These are phyloP conservation scores for Coprinellus micaceus DNA, from an alignment of 768 basidiomycete species.

Conservation along the genomic window DNA sequence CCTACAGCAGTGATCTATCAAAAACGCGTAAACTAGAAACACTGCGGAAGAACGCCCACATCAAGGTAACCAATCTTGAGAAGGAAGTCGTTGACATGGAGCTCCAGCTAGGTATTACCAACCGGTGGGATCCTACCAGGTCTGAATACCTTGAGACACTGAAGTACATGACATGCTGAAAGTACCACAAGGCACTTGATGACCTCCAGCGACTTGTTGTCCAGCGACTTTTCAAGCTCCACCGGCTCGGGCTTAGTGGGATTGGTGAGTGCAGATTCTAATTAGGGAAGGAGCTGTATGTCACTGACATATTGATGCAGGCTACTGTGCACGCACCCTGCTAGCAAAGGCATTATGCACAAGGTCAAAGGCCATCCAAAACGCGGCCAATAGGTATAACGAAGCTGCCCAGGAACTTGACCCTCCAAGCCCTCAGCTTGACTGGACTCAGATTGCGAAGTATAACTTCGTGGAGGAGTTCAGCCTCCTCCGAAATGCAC, in stretches of 20 bases:
- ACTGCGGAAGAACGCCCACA: not conserved
- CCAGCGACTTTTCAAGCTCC: constrained; percentile 20
- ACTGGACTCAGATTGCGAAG: constrained; percentile 4
- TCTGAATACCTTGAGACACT: constrained; percentile 11
- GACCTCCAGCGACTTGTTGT: constrained; percentile 18
- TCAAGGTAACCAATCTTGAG: not conserved
- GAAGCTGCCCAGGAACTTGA: not conserved
- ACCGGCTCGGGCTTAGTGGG: constrained; percentile 18
- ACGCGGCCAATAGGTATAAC: constrained; percentile 1
- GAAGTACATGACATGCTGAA: constrained; percentile 7
- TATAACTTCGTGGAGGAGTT: constrained; percentile 9
- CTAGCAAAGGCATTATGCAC: not conserved
- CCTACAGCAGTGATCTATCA: not conserved
- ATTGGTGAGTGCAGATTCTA: constrained; percentile 29
- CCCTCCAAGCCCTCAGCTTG: not conserved
- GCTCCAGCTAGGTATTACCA: constrained; percentile 1
- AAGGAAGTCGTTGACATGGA: constrained; percentile 1
- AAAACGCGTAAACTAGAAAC: not conserved
- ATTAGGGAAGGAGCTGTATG: too few species aligned
- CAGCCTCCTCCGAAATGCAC: constrained; percentile 1
- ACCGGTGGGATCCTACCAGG: constrained; percentile 1
- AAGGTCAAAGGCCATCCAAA: constrained; percentile 4
- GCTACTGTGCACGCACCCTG: not conserved
- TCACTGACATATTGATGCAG: too few species aligned
- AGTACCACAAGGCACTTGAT: constrained; percentile 19